Conservation (phyloP, 352 stramenopile genomes). For the Phytophthora parvispora region DNA sequence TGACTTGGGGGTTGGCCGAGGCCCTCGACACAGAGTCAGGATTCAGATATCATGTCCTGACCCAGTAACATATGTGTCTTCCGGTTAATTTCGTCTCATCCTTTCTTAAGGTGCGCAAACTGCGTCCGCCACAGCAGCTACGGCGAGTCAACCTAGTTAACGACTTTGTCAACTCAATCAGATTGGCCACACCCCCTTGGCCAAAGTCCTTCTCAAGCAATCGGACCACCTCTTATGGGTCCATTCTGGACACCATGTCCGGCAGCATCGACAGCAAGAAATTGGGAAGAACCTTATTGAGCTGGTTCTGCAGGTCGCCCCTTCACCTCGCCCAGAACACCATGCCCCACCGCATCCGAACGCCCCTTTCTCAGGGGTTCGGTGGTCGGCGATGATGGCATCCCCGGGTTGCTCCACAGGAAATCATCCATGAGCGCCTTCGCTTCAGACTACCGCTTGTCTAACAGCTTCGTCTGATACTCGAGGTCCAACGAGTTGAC, state of each 20-base stretch:
- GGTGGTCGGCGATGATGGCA: too few relatives aligned
- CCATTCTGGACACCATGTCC: slow-evolving; percentile 12
- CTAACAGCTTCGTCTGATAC: slow-evolving; percentile 20
- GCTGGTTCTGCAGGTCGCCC: slow-evolving; percentile 11
- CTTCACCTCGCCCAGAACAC: slow-evolving; percentile 10
- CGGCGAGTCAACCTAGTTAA: slow-evolving; percentile 7
- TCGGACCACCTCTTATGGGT: slow-evolving; percentile 12
- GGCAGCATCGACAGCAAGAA: slow-evolving; percentile 9
- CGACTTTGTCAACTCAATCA: not conserved
- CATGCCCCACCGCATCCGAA: slow-evolving; percentile 7
- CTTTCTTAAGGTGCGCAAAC: slow-evolving; percentile 14
- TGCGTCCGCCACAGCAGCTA: not conserved
- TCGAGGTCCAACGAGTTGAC: slow-evolving; percentile 17
- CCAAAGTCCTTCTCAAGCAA: slow-evolving; percentile 14
- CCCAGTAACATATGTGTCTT: slow-evolving; percentile 16
- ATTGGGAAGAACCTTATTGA: slow-evolving; percentile 17
- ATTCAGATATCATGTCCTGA: too few relatives aligned
- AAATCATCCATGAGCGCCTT: slow-evolving; percentile 26
- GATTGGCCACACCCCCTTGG: not conserved
- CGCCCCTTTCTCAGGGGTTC: too few relatives aligned
- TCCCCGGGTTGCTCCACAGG: too few relatives aligned
- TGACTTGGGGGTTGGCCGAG: slow-evolving; percentile 12
- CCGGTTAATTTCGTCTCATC: slow-evolving; percentile 16
- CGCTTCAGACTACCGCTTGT: slow-evolving; percentile 11
- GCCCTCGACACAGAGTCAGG: slow-evolving; percentile 15